Percentiles rank a stretch among this genome's conserved stretches.
These are phyloP conservation scores for Marchantia polymorpha DNA, from an alignment of 225 moss, liverwort and hornwort genomes.

Conservation along the genomic window DNA sequence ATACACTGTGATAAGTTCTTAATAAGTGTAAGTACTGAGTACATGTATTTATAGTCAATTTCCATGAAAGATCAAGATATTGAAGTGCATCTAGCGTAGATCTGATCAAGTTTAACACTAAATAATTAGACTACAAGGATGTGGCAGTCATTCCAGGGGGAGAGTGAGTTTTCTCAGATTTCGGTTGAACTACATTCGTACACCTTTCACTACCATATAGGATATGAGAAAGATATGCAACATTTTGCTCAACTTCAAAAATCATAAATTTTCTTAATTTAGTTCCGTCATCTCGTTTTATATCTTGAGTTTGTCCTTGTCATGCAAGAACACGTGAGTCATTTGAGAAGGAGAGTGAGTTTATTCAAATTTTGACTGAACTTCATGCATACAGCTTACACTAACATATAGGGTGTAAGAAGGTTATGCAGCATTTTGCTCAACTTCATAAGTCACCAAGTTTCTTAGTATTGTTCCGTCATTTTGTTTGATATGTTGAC, in stretches of 20 bases:
- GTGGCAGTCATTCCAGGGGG: too few relatives aligned
- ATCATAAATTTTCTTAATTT: background rate
- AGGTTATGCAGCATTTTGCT: background rate
- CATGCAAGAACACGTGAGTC: too few relatives aligned
- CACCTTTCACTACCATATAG: background rate
- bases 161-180: background rate
- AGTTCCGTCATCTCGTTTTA: background rate
- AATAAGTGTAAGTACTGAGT: background rate
- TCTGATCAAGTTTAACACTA: background rate
- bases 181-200: background rate
- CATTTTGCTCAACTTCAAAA: background rate
- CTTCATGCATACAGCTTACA: background rate
- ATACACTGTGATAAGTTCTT: slow-evolving; percentile 2
- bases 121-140: background rate
- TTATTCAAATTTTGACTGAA: too few relatives aligned
- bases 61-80: slow-evolving; percentile 6
- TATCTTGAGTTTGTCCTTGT: background rate
- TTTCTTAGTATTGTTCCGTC: background rate
- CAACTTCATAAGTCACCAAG: background rate
- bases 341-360: too few relatives aligned
- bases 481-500: background rate
- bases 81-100: background rate
- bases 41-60: slow-evolving; percentile 9
- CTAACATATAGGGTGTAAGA: slow-evolving; percentile 4
- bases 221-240: slow-evolving; percentile 6